phyloP scores from a whole-genome alignment of 371 early-diverging fungal genomes.

The Lichtheimia corymbifera region DNA sequence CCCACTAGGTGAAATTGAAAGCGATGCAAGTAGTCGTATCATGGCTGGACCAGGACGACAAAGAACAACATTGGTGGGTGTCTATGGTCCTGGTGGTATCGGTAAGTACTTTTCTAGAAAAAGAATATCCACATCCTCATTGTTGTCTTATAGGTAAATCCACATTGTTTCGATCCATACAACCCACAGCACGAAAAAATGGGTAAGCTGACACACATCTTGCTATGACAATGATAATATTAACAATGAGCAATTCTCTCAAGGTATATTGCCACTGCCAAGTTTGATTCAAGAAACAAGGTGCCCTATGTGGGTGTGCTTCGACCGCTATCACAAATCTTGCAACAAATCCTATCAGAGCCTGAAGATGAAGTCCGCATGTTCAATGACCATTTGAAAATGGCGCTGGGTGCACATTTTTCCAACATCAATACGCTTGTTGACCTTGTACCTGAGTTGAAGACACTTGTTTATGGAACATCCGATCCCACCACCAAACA shows the following conservation, averaged over 20 bases:
- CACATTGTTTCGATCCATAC: slow-evolving; percentile 38
- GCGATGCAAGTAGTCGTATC: too few relatives aligned
- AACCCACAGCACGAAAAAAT: slow-evolving; percentile 37
- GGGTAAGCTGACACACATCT: slow-evolving; percentile 23
- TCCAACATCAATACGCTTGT: slow-evolving; percentile 34
- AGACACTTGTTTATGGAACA: slow-evolving; percentile 18
- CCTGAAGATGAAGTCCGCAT: slow-evolving; percentile 39
- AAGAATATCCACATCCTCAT: not conserved
- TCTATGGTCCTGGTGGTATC: slow-evolving; percentile 44
- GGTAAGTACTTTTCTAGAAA: not conserved
- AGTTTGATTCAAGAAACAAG: slow-evolving; percentile 42
- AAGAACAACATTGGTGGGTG: slow-evolving; percentile 13
- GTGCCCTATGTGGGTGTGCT: slow-evolving; percentile 45
- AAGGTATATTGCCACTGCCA: slow-evolving; percentile 43
- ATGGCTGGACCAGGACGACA: not conserved
- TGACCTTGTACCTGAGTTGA: slow-evolving; percentile 43
- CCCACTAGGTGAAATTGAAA: too few relatives aligned
- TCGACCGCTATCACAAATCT: slow-evolving; percentile 40
- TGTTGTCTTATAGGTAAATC: slow-evolving; percentile 35
- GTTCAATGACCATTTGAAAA: slow-evolving; percentile 35
- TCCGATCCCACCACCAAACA: too few relatives aligned
- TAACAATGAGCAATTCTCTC: not conserved
- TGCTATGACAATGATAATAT: not conserved
- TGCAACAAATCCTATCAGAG: slow-evolving; percentile 47
- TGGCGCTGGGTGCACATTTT: slow-evolving; percentile 36